Percentiles rank a stretch among this genome's conserved stretches.
These are phyloP conservation scores for Hyparrhenia diplandra DNA, from an alignment of 176 grass and related monocot genomes.

Conservation along the genomic window DNA sequence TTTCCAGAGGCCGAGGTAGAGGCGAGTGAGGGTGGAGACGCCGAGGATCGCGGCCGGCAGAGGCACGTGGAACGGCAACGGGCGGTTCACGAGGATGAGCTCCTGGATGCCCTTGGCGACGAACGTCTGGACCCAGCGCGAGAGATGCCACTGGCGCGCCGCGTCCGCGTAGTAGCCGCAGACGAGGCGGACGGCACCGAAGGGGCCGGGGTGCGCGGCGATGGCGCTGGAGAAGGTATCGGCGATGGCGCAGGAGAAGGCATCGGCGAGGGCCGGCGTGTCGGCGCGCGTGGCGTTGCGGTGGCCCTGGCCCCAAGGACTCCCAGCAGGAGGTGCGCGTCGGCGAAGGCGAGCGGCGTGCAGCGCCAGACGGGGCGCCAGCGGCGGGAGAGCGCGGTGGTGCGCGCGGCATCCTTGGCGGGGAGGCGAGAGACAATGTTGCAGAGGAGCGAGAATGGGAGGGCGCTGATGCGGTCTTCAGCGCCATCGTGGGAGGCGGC, in stretches of 20 bases:
- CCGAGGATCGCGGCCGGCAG: background rate
- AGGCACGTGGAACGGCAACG: background rate
- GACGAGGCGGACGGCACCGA: constrained; percentile 7
- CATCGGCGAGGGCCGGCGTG: background rate
- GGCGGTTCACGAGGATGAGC: constrained; percentile 14
- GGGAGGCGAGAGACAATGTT: too few species aligned
- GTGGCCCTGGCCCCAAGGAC: too few species aligned
- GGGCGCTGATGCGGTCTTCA: too few species aligned
- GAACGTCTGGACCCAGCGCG: constrained; percentile 1
- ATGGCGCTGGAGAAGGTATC: constrained; percentile 10
- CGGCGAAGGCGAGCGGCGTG: too few species aligned
- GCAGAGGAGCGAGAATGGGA: too few species aligned
- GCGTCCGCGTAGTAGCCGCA: background rate
- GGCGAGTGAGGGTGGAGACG: background rate
- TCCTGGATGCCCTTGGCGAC: background rate
- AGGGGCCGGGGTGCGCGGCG: constrained; percentile 14
- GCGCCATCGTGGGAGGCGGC: too few species aligned
- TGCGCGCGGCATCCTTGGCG: too few species aligned
- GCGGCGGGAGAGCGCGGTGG: too few species aligned
- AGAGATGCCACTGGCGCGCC: background rate
- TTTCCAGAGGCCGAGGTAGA: background rate
- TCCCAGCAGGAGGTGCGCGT: too few species aligned
- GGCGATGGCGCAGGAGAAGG: background rate
- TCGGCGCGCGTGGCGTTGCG: background rate
- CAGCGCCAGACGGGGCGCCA: too few species aligned